A percentile compares a stretch with the other conserved stretches of the same genome.
Evolutionary conservation across 2,329 filamentous ascomycete species (phyloP).

Genomic region (Teratosphaeria viscida): DNA sequence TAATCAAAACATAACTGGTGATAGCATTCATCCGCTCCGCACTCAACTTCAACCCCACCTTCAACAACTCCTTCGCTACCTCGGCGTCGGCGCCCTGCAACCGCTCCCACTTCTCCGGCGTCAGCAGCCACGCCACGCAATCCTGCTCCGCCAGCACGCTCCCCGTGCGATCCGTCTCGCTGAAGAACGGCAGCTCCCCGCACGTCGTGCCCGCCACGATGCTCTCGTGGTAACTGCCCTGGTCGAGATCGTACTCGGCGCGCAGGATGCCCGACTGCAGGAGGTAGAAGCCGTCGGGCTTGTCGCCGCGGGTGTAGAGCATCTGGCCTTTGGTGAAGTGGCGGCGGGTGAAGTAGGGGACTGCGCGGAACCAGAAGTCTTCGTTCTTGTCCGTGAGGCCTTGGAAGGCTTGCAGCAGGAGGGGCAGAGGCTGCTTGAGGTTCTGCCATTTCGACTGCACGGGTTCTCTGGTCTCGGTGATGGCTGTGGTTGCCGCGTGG

Average conservation of each 20-base stretch:
- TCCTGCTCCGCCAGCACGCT: conserved; percentile 64
- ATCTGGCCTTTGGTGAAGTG: conserved; percentile 59
- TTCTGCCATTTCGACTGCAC: conserved; percentile 63
- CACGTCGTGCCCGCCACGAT: conserved; percentile 93
- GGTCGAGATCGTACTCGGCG: conserved; percentile 82
- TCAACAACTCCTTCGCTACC: conserved; percentile 72
- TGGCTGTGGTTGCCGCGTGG: conserved; percentile 63
- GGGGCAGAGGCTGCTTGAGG: conserved; percentile 79
- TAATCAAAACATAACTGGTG: conserved; percentile 39
- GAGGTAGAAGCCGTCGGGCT: conserved; percentile 76
- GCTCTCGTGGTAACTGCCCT: conserved; percentile 79
- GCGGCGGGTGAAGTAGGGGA: conserved; percentile 61
- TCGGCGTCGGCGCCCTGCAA: conserved; percentile 64
- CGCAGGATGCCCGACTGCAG: conserved; percentile 81
- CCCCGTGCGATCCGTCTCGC: conserved; percentile 75
- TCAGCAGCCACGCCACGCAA: conserved; percentile 73
- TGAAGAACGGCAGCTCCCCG: conserved; percentile 93
- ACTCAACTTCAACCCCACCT: conserved; percentile 83
- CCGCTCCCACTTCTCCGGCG: conserved; percentile 57
- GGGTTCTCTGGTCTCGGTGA: conserved; percentile 46
- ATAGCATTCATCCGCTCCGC: conserved; percentile 79
- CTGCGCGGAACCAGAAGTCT: conserved; percentile 85
- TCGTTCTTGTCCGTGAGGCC: conserved; percentile 76
- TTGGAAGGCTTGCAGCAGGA: conserved; percentile 93
- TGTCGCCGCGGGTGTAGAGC: conserved; percentile 66